Base-by-base conservation (phyloP, 257 asterid genomes). In the Coffea eugenioides region DNA sequence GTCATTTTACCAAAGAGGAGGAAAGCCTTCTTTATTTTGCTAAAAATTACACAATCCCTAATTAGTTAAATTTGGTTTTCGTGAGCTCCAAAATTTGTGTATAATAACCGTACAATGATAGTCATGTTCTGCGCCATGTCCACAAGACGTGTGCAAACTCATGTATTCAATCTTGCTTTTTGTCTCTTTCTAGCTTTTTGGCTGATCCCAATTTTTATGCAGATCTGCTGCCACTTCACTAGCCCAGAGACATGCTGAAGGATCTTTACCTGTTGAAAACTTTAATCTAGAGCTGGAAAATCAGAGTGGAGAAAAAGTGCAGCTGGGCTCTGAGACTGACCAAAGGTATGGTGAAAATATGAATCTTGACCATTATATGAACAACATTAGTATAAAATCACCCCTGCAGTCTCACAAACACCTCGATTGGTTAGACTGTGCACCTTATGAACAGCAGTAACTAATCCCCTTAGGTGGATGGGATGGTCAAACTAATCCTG, bases 221-320 rank as follows among this genome's bases (percentile, higher is more conserved):
- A 95, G 98, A 89, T 85, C 86, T 72, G 97, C 98, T 80, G 97
- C 97, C 57, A 87, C 92, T 77, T 85, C 91, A 21, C 83, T 95
- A 89, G 91, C 97, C 31, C 77, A 88, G 76, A 88, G 99, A 81
- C 98, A 95, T 71, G 96, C 97, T 1, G 88, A 86, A 75, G 99
- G 99, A 70, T 90, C 98, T 4, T 84, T 95, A 78, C 98, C 99
- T 75, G 90, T 93, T 69, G 99, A 90, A 78, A 90, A 93, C 88
- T 95, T 93, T 90, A 93, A 92, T 82, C 82, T 95, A 39, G 99
- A 93, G 88, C 94, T 95, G 79, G 98, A 95, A 88, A 93, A 95
- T 83, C 99, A 95, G 87, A 91, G 97, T 75, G 99, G 98, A 74
- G 89, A 91, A 79, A 88, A 87, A 84, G 92, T 93, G 87, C 86